These are phyloP conservation scores for Sanghuangporus sanghuang DNA, from an alignment of 1,284 basidiomycete species.

Conservation along the genomic window DNA sequence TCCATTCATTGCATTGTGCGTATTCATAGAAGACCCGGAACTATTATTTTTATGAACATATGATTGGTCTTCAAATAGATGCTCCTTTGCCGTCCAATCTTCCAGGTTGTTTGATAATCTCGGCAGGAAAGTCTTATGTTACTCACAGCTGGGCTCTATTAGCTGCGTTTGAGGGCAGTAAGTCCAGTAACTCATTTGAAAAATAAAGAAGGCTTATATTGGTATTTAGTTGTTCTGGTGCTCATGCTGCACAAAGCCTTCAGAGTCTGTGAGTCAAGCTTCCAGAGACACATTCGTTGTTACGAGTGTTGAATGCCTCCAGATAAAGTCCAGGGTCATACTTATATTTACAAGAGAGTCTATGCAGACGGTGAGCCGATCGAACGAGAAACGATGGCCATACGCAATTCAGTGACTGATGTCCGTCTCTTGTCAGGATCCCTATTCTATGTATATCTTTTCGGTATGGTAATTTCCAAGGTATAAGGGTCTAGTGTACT, in stretches of 20 bases:
- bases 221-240: neutral
- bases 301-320: neutral
- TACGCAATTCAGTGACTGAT: neutral
- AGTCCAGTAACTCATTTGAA: neutral
- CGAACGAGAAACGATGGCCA: no score
- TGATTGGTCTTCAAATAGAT: neutral
- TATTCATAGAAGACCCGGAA: neutral
- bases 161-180: neutral
- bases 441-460: constrained; percentile 4
- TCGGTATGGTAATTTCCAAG: neutral
- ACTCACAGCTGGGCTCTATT: neutral
- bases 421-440: neutral
- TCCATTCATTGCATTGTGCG: neutral
- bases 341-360: neutral
- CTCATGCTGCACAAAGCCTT: neutral
- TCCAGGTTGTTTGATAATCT: neutral
- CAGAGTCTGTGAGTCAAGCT: neutral
- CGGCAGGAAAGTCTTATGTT: neutral
- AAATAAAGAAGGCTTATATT: no score
- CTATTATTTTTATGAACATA: neutral
- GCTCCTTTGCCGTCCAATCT: neutral
- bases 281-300: neutral
- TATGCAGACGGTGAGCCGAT: neutral
- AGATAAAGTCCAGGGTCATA: neutral
- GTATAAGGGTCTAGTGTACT: neutral